Conservation (phyloP, 495 filamentous ascomycete genomes). For the Neurospora sp. region DNA sequence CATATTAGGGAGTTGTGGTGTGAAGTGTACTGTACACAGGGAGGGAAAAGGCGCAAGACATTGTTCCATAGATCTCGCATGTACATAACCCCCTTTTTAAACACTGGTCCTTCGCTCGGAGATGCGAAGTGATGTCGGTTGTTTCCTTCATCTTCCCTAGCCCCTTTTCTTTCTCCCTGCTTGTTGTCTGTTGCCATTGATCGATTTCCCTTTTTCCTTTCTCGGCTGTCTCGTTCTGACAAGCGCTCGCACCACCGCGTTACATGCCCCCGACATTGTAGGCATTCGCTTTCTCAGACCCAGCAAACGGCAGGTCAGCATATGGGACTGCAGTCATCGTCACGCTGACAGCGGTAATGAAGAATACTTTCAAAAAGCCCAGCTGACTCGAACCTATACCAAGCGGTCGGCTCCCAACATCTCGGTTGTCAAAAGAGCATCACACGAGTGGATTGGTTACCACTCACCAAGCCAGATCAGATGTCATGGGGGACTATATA, state of each 20-base stretch:
- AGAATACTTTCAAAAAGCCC: too few species aligned
- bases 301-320: too few species aligned
- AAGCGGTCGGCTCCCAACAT: background rate
- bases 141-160: background rate
- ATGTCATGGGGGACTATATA: too few species aligned
- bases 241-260: background rate
- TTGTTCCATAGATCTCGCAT: background rate
- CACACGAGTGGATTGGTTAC: too few species aligned
- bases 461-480: too few species aligned
- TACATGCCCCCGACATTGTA: background rate
- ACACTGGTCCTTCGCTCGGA: background rate
- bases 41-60: background rate
- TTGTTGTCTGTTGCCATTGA: background rate
- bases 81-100: background rate
- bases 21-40: background rate
- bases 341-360: background rate
- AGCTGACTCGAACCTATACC: too few species aligned
- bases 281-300: too few species aligned
- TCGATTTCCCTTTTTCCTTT: background rate
- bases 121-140: background rate
- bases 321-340: background rate
- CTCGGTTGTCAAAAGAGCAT: background rate
- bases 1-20: background rate
- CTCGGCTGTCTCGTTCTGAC: background rate
- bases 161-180: background rate